Conservation (phyloP, 352 stramenopile genomes). For the Phytophthora podocarpi region DNA sequence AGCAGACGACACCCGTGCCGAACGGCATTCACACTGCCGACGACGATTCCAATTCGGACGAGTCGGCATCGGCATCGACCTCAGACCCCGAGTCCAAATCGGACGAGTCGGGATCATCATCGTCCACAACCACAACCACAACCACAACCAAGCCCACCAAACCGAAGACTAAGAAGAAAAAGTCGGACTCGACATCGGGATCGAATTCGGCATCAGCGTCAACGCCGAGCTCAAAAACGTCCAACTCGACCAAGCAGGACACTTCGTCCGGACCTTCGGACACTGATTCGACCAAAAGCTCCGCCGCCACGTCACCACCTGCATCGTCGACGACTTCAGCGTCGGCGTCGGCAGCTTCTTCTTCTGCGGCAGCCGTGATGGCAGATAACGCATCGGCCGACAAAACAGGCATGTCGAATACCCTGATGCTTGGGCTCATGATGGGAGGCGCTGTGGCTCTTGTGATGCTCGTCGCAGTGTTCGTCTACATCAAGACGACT, state of each 20-base stretch:
- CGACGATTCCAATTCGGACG: slow-evolving; percentile 11
- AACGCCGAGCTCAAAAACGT: slow-evolving; percentile 5
- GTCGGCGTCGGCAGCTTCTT: slow-evolving; percentile 10
- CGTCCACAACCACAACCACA: slow-evolving; percentile 12
- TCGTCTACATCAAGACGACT: slow-evolving; percentile 57
- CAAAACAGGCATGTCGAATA: slow-evolving; percentile 26
- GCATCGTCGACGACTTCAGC: slow-evolving; percentile 17
- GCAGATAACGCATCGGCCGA: slow-evolving; percentile 36
- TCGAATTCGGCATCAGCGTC: slow-evolving; percentile 7
- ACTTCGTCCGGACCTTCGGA: background rate
- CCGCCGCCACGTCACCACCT: slow-evolving; percentile 10
- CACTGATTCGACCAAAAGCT: background rate
- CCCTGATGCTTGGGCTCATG: slow-evolving; percentile 49
- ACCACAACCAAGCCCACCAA: slow-evolving; percentile 2
- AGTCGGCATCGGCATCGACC: slow-evolving; percentile 6
- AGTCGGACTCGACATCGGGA: slow-evolving; percentile 11
- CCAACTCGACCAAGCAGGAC: slow-evolving; percentile 6
- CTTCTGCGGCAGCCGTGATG: slow-evolving; percentile 24
- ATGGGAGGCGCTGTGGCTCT: slow-evolving; percentile 49
- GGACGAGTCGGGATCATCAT: slow-evolving; percentile 15
- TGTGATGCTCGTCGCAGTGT: slow-evolving; percentile 48
- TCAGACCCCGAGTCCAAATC: slow-evolving; percentile 5
- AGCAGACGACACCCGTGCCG: slow-evolving; percentile 37
- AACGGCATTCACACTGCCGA: slow-evolving; percentile 31
- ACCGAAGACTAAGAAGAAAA: slow-evolving; percentile 12